A percentile compares a stretch with the other conserved stretches of the same genome.
Conservation (phyloP, 2,329 filamentous ascomycete species). For the Lachnellula subtilissima region DNA sequence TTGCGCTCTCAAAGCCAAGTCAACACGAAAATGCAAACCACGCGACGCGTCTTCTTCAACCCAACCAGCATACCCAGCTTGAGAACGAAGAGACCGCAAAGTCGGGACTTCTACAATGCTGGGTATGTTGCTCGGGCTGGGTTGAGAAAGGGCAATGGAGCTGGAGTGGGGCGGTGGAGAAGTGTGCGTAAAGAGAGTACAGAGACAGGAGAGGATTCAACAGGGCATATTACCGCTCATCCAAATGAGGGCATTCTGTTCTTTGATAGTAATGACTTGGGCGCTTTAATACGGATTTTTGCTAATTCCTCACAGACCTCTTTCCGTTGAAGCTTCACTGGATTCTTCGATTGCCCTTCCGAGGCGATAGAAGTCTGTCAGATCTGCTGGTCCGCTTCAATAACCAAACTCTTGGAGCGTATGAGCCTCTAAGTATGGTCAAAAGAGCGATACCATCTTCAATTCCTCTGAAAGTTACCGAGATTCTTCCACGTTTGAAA, state of each 20-base stretch:
- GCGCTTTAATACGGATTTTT: not conserved
- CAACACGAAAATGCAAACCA: conserved; percentile 21
- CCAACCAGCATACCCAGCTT: conserved; percentile 33
- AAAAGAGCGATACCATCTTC: conserved; percentile 58
- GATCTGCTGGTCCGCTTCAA: conserved; percentile 47
- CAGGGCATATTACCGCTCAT: conserved; percentile 74
- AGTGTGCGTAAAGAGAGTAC: conserved; percentile 39
- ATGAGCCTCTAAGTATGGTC: conserved; percentile 51
- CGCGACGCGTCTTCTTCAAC: conserved; percentile 30
- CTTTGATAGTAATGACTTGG: conserved; percentile 66
- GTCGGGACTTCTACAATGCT: conserved; percentile 23
- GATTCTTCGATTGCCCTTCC: conserved; percentile 49
- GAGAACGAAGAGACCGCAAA: conserved; percentile 22
- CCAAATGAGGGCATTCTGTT: conserved; percentile 81
- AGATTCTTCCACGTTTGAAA: conserved; percentile 78
- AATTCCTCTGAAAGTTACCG: conserved; percentile 64
- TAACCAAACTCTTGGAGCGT: conserved; percentile 45
- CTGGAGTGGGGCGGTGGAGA: conserved; percentile 10
- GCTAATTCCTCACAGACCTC: conserved; percentile 54
- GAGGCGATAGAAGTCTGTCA: conserved; percentile 41
- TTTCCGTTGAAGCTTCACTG: conserved; percentile 75
- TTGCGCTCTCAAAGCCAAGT: not conserved
- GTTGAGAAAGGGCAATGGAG: conserved; percentile 8
- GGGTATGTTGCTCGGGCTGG: conserved; percentile 10
- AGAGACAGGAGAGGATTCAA: conserved; percentile 55